Evolutionary conservation across 148 eudicot genomes (phyloP).

Genomic region (Polygonum aviculare): DNA sequence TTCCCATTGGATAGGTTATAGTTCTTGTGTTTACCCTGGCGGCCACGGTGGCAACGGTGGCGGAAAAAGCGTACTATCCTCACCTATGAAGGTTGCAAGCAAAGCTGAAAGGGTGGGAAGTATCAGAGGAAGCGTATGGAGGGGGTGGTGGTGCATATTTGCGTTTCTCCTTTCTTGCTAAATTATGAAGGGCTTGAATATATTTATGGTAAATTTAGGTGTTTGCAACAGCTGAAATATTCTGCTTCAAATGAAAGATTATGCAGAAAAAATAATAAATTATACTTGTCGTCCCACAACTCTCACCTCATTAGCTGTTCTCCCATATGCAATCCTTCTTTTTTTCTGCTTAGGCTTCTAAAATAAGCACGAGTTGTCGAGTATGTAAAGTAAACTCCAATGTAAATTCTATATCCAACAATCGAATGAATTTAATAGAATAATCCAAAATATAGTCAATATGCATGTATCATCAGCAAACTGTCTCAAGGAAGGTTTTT

Average conservation of each 20-base stretch:
- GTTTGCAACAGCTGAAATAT: neutral
- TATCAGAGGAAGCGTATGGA: neutral
- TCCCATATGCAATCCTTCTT: no score
- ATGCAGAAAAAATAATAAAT: no score
- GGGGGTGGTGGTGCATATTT: slow-evolving; percentile 4
- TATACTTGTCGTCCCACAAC: no score
- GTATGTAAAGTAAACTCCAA: neutral
- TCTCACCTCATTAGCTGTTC: no score
- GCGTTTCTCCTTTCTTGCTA: neutral
- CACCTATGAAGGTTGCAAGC: slow-evolving; percentile 2
- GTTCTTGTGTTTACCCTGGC: slow-evolving; percentile 44
- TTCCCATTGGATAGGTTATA: slow-evolving; percentile 34
- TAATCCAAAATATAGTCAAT: neutral
- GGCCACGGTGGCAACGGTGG: slow-evolving; percentile 16
- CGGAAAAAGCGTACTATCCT: neutral
- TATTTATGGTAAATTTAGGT: neutral
- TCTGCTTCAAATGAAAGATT: neutral
- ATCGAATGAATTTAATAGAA: neutral
- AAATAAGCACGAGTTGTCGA: no score
- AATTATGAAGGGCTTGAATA: neutral
- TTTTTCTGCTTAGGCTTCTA: no score
- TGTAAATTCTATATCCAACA: neutral
- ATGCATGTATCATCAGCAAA: slow-evolving; percentile 3
- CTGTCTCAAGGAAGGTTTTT: neutral
- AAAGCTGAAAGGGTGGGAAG: neutral